Percentiles rank a stretch among this genome's conserved stretches.
phyloP scores from a whole-genome alignment of 352 stramenopile genomes.

The Pythium guiyangense region DNA sequence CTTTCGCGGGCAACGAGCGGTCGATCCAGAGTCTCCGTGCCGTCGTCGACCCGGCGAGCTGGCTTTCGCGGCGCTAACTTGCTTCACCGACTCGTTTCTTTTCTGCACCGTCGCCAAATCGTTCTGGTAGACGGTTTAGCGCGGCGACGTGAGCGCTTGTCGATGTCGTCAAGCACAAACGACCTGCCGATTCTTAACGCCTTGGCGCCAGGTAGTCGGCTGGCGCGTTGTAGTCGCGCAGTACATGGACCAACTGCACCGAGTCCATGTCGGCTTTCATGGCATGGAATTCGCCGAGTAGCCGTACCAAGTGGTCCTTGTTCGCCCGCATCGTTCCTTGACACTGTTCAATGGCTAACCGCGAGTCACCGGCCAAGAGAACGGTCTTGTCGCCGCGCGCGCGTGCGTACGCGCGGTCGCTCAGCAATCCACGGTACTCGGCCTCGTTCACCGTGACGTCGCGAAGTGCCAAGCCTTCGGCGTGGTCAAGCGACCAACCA shows the following conservation, averaged over 20 bases:
- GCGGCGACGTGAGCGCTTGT: not conserved
- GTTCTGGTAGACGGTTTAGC: not conserved
- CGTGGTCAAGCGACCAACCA: not conserved
- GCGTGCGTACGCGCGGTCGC: not conserved
- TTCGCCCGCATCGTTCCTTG: not conserved
- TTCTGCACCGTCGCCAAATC: not conserved
- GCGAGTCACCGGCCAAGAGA: not conserved
- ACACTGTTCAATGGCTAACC: not conserved
- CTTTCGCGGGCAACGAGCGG: too few relatives aligned
- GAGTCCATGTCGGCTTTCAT: not conserved
- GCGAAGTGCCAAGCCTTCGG: not conserved
- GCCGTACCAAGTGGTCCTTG: not conserved
- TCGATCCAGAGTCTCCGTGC: too few relatives aligned
- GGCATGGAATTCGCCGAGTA: not conserved
- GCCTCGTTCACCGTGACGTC: constrained; percentile 1
- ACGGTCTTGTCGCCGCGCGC: not conserved
- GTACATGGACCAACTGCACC: not conserved
- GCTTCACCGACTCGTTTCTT: too few relatives aligned
- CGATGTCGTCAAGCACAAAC: not conserved
- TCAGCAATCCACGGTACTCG: not conserved
- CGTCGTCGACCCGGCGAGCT: too few relatives aligned
- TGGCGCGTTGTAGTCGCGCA: not conserved
- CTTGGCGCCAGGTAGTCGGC: not conserved
- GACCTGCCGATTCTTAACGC: not conserved
- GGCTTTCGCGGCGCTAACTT: too few relatives aligned